Conservation (phyloP, 306 rosid genomes). For the Acacia confusa region DNA sequence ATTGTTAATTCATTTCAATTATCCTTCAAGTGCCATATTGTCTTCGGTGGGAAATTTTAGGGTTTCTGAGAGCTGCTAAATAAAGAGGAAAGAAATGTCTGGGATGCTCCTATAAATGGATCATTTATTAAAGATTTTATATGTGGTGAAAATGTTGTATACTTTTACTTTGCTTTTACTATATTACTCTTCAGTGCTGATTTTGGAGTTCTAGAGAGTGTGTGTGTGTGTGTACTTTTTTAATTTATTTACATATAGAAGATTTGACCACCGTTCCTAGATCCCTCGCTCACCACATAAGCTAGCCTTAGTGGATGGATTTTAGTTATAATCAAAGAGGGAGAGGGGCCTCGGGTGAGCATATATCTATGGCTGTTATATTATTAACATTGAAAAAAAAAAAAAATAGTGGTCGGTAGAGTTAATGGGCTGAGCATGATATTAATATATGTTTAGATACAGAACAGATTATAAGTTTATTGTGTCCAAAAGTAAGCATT, state of each 20-base stretch:
- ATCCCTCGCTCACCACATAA: background rate
- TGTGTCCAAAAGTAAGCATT: background rate
- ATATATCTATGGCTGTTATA: conserved; percentile 4
- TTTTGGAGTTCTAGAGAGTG: background rate
- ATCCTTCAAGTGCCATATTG: background rate
- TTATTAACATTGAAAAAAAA: background rate
- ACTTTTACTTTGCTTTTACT: background rate
- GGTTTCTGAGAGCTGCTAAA: background rate
- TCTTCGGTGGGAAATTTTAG: background rate
- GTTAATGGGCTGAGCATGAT: conserved; percentile 9
- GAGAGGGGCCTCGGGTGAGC: background rate
- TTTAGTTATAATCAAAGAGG: background rate
- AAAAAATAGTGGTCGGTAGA: background rate
- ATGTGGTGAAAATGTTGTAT: background rate
- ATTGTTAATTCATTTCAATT: background rate
- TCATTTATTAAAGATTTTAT: background rate
- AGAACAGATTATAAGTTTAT: background rate
- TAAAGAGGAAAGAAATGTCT: background rate
- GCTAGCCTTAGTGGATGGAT: background rate
- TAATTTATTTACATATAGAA: background rate
- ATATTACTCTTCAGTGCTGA: background rate
- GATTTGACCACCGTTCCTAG: background rate
- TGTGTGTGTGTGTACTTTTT: too few relatives aligned
- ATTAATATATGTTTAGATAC: background rate
- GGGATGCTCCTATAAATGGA: background rate